A percentile compares a stretch with the other conserved stretches of the same genome.
These are phyloP conservation scores for Talaromyces wortmannii DNA, from an alignment of 495 filamentous ascomycete species.

Conservation along the genomic window DNA sequence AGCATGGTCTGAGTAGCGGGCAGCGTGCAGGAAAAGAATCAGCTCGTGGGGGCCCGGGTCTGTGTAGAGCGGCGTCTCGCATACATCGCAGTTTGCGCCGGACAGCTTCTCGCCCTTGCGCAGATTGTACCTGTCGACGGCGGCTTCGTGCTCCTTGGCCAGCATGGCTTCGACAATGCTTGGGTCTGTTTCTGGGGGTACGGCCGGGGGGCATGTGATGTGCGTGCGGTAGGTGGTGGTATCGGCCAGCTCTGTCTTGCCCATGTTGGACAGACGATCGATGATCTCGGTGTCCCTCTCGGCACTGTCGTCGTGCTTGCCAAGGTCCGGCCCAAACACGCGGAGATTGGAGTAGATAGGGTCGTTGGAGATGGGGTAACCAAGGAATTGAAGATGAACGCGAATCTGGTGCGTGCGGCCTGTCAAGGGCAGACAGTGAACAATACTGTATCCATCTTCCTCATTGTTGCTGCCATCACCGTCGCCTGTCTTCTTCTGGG, in stretches of 20 bases:
- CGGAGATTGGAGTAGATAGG: slow-evolving; percentile 93
- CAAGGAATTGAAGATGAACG: slow-evolving; percentile 90
- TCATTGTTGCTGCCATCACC: slow-evolving; percentile 8
- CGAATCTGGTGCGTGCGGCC: slow-evolving; percentile 92
- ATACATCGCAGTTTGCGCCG: slow-evolving; percentile 71
- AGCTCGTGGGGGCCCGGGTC: slow-evolving; percentile 88
- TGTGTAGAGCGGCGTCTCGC: slow-evolving; percentile 82
- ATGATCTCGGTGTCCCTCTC: slow-evolving; percentile 87
- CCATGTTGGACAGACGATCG: slow-evolving; percentile 77
- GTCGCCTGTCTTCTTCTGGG: slow-evolving; percentile 11
- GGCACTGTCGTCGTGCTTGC: slow-evolving; percentile 55
- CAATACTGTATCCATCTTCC: slow-evolving; percentile 80
- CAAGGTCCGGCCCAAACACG: slow-evolving; percentile 81
- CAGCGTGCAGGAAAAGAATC: slow-evolving; percentile 87
- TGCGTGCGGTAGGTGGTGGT: slow-evolving; percentile 70
- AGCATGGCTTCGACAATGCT: slow-evolving; percentile 34
- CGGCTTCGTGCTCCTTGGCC: slow-evolving; percentile 64
- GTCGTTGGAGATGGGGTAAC: slow-evolving; percentile 93
- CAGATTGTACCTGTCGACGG: slow-evolving; percentile 80
- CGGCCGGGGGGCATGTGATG: slow-evolving; percentile 31
- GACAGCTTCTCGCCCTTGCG: slow-evolving; percentile 88
- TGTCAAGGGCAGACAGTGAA: slow-evolving; percentile 87
- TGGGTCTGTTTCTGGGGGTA: slow-evolving; percentile 32
- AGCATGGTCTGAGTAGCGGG: slow-evolving; percentile 72
- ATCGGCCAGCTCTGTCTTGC: slow-evolving; percentile 84